phyloP scores from a whole-genome alignment of 1,284 basidiomycete genomes.

The Austroboletus niveus region DNA sequence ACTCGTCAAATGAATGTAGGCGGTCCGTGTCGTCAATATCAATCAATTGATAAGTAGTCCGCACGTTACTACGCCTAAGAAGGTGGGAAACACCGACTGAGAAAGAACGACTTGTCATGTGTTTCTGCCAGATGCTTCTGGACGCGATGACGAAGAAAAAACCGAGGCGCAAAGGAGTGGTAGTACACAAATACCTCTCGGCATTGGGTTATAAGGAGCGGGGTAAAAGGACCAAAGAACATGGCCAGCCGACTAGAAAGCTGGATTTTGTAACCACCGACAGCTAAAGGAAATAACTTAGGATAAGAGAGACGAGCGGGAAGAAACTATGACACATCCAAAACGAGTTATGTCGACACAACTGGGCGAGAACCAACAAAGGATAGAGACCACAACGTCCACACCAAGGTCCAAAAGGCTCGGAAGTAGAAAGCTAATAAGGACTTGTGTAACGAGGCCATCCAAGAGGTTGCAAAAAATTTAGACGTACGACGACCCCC shows the following conservation, averaged over 20 bases:
- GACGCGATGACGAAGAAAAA: conserved; percentile 7
- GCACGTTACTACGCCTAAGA: too few species aligned
- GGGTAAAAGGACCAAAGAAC: conserved; percentile 1
- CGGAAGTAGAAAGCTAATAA: conserved; percentile 8
- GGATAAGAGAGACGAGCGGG: not conserved
- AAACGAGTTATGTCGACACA: conserved; percentile 9
- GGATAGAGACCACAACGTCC: conserved; percentile 4
- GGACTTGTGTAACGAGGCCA: conserved; percentile 10
- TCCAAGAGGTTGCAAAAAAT: conserved; percentile 1
- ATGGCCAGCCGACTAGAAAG: not conserved
- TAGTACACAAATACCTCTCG: conserved; percentile 25
- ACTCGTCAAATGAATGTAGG: too few species aligned
- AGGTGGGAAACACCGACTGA: too few species aligned
- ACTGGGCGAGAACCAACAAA: conserved; percentile 12
- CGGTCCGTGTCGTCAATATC: too few species aligned
- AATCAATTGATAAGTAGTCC: too few species aligned
- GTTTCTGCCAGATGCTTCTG: conserved; percentile 12
- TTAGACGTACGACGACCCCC: conserved; percentile 9
- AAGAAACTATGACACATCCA: conserved; percentile 11
- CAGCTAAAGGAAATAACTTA: conserved; percentile 12
- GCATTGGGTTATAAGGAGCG: conserved; percentile 18
- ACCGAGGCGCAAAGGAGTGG: conserved; percentile 19
- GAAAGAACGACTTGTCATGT: conserved; percentile 14
- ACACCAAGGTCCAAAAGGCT: conserved; percentile 12
- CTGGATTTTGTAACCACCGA: conserved; percentile 11